phyloP scores from a whole-genome alignment of 768 basidiomycete genomes.

The Hypholoma fasciculare region DNA sequence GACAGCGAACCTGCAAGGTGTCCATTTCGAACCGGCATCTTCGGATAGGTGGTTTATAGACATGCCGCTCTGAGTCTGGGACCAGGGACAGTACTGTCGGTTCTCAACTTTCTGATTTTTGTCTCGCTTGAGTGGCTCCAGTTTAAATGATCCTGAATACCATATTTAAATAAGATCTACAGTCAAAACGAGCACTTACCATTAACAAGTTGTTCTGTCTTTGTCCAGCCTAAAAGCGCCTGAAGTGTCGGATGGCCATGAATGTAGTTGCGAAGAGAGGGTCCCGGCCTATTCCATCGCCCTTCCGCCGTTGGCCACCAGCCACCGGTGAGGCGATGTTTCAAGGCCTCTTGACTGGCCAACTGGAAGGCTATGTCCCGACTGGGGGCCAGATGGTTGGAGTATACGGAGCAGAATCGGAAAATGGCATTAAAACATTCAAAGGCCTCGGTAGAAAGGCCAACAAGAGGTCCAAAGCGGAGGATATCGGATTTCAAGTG shows the following conservation, averaged over 20 bases:
- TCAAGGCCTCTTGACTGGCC: constrained; percentile 26
- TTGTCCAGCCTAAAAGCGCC: neutral
- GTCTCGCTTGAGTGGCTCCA: no score
- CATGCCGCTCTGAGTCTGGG: no score
- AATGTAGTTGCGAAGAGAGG: neutral
- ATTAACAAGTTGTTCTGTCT: neutral
- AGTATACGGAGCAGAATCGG: constrained; percentile 35
- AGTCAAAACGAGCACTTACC: neutral
- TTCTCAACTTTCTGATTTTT: no score
- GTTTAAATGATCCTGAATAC: neutral
- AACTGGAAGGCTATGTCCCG: constrained; percentile 37
- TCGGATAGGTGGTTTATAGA: no score
- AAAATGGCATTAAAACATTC: constrained; percentile 46
- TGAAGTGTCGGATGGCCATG: neutral
- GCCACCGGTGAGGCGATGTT: constrained; percentile 31
- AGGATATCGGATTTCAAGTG: constrained; percentile 33
- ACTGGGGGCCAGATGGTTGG: constrained; percentile 44
- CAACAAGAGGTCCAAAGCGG: constrained; percentile 27
- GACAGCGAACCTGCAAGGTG: constrained; percentile 13
- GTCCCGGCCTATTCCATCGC: neutral
- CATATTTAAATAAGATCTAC: neutral
- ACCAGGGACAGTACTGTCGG: no score
- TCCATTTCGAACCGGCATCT: constrained; percentile 8
- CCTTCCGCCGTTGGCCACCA: constrained; percentile 24
- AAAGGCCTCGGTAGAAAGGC: constrained; percentile 32